These are phyloP conservation scores for Melanogaster broomeanus DNA, from an alignment of 768 basidiomycete species.

Conservation along the genomic window DNA sequence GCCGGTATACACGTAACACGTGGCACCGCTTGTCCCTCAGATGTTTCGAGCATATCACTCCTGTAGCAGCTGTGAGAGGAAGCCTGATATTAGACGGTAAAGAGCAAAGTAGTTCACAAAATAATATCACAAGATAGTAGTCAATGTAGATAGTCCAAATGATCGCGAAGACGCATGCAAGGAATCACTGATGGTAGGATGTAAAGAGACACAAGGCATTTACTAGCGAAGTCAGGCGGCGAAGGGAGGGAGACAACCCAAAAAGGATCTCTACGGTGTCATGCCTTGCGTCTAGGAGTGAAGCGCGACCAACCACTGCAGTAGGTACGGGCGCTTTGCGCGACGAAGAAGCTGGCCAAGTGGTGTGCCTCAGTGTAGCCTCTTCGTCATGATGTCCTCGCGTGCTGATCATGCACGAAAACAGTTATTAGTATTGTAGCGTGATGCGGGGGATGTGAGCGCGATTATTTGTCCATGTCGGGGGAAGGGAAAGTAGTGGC, in stretches of 20 bases:
- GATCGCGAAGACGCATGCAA: background rate
- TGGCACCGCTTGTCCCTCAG: no score
- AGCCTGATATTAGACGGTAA: background rate
- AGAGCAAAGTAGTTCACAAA: background rate
- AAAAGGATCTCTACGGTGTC: no score
- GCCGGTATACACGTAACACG: no score
- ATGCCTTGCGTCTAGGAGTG: no score
- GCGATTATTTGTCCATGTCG: background rate
- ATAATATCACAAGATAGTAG: background rate
- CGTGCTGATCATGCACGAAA: background rate
- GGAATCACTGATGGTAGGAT: background rate
- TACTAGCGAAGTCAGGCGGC: background rate
- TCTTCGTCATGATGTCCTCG: slow-evolving; percentile 2
- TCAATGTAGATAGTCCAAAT: background rate
- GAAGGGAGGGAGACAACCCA: no score
- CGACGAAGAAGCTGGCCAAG: background rate
- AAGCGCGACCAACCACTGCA: background rate
- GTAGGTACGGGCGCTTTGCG: background rate
- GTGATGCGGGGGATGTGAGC: background rate
- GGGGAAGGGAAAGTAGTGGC: slow-evolving; percentile 1
- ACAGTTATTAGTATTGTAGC: slow-evolving; percentile 1
- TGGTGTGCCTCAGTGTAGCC: background rate
- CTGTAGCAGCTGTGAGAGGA: no score
- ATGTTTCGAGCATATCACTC: no score
- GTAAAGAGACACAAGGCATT: background rate